phyloP scores from a whole-genome alignment of 139 green algal genomes.

The Raphidocelis subcapitata region DNA sequence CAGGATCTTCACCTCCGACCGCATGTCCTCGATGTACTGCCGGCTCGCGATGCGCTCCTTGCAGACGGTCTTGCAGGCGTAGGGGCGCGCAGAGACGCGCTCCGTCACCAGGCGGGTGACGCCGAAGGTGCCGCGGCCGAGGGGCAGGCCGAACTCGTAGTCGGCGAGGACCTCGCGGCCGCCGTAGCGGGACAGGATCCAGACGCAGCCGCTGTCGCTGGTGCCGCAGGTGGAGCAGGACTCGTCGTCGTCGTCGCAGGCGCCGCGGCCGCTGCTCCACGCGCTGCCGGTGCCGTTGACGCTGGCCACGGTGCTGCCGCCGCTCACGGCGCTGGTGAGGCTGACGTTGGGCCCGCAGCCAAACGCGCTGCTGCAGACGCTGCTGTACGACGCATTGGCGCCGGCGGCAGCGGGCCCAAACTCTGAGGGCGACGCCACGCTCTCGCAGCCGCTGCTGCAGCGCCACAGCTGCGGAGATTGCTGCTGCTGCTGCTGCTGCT shows the following conservation, averaged over 20 bases:
- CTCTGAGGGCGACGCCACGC: background rate
- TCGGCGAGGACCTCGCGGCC: conserved; percentile 19
- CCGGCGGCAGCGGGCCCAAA: background rate
- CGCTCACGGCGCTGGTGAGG: background rate
- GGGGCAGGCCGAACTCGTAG: conserved; percentile 34
- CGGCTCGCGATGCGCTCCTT: conserved; percentile 49
- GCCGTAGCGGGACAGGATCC: conserved; percentile 11
- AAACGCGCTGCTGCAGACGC: background rate
- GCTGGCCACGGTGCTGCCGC: too few relatives aligned
- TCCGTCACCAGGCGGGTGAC: conserved; percentile 35
- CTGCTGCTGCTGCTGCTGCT: conserved; percentile 1
- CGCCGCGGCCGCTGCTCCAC: conserved; percentile 8
- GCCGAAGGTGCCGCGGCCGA: conserved; percentile 45
- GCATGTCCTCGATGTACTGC: conserved; percentile 36
- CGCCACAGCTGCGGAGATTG: background rate
- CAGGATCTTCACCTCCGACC: conserved; percentile 74
- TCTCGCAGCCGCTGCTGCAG: too few relatives aligned
- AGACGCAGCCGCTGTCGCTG: background rate
- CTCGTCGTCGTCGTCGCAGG: too few relatives aligned
- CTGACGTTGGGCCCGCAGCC: background rate
- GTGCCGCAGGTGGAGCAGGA: too few relatives aligned
- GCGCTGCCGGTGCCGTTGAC: too few relatives aligned
- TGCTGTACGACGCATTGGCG: background rate
- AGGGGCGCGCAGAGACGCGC: conserved; percentile 29
- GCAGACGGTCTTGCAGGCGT: conserved; percentile 74